A percentile compares a stretch with the other conserved stretches of the same genome.
Evolutionary conservation across 805 yeast species (phyloP).

Genomic region (Yarrowia sp.): DNA sequence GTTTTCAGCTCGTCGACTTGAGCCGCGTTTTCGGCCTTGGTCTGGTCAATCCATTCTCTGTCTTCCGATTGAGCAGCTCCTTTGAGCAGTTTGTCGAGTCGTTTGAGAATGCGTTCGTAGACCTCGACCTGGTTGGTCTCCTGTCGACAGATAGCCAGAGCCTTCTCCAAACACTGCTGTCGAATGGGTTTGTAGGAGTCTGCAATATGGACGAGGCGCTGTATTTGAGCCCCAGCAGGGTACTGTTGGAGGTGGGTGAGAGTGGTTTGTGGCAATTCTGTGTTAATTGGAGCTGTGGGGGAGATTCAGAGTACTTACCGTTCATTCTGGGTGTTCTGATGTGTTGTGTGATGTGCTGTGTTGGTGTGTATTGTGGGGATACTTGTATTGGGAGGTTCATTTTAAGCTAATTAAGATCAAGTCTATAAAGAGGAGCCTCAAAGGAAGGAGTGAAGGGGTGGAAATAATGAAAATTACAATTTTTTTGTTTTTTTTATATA

Average conservation of each 20-base stretch:
- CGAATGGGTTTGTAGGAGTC: conserved; percentile 8
- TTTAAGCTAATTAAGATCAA: no score
- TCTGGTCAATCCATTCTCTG: neutral
- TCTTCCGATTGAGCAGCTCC: neutral
- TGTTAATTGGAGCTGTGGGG: neutral
- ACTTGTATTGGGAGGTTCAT: no score
- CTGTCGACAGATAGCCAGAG: conserved; percentile 10
- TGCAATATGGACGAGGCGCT: conserved; percentile 6
- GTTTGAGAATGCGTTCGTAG: neutral
- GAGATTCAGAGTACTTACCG: neutral
- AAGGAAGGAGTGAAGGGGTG: no score
- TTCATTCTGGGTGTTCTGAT: neutral
- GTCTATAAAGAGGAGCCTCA: no score
- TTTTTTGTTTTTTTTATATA: no score
- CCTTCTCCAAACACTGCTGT: conserved; percentile 2
- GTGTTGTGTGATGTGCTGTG: no score
- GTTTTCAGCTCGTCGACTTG: neutral
- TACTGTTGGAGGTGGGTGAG: neutral
- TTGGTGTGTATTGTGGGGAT: no score
- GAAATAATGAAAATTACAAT: no score
- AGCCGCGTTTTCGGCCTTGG: neutral
- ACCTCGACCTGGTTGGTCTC: neutral
- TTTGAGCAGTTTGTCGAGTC: conserved; percentile 2
- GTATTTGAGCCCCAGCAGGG: conserved; percentile 3
- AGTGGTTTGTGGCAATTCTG: neutral